Evolutionary conservation across 2,329 filamentous ascomycete genomes (phyloP).

Genomic region (Neofusicoccum sp.): DNA sequence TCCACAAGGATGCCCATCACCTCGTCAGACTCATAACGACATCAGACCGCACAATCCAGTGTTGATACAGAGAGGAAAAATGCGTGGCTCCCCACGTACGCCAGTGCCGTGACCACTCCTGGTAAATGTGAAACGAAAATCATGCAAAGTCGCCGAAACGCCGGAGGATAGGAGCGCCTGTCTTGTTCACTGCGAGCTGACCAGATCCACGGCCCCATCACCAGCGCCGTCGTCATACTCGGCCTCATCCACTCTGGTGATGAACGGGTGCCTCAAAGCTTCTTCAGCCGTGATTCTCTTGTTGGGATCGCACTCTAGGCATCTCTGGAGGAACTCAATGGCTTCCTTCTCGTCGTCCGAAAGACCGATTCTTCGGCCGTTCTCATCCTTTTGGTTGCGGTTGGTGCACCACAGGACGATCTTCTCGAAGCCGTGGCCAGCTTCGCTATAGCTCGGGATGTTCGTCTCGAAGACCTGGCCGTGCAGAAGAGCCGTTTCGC

Average conservation of each 20-base stretch:
- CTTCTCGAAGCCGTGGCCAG: slow-evolving; percentile 86
- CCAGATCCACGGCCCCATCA: slow-evolving; percentile 14
- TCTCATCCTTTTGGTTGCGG: slow-evolving; percentile 64
- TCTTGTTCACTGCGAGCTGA: slow-evolving; percentile 2
- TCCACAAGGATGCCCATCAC: slow-evolving; percentile 3
- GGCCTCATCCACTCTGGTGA: slow-evolving; percentile 42
- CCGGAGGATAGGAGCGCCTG: background rate
- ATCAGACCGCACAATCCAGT: slow-evolving; percentile 1
- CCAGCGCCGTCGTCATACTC: slow-evolving; percentile 3
- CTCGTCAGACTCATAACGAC: slow-evolving; percentile 17
- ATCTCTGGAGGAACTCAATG: slow-evolving; percentile 69
- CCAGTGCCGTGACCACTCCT: background rate
- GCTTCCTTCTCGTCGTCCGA: slow-evolving; percentile 71
- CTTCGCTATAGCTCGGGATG: slow-evolving; percentile 84
- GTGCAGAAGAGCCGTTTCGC: slow-evolving; percentile 76
- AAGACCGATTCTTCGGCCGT: slow-evolving; percentile 51
- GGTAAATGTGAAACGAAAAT: background rate
- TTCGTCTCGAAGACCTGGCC: slow-evolving; percentile 91
- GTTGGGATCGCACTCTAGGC: slow-evolving; percentile 75
- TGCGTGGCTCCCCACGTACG: background rate
- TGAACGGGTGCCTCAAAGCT: slow-evolving; percentile 72
- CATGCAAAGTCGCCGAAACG: background rate
- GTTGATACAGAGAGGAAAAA: background rate
- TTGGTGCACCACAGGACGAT: slow-evolving; percentile 95
- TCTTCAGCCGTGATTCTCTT: slow-evolving; percentile 53